Percentiles rank a stretch among this genome's conserved stretches.
Evolutionary conservation across 2,329 filamentous ascomycete genomes (phyloP).

Genomic region (Coniella vitis): DNA sequence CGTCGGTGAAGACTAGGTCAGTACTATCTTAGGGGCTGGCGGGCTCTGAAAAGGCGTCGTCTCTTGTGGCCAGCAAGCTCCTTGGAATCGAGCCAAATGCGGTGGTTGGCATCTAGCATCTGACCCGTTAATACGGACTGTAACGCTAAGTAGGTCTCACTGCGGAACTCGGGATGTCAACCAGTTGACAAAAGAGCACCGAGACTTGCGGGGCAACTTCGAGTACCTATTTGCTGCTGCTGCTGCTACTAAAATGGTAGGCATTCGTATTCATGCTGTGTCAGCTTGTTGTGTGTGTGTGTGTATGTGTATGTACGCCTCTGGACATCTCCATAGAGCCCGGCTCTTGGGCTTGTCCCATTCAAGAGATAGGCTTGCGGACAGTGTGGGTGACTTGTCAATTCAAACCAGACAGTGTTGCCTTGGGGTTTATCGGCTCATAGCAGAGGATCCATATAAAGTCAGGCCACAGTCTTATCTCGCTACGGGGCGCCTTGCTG

Average conservation of each 20-base stretch:
- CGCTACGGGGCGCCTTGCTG: neutral
- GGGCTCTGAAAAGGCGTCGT: neutral
- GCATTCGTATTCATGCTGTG: no score
- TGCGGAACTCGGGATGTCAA: no score
- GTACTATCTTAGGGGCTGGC: neutral
- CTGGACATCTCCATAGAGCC: no score
- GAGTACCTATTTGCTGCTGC: neutral
- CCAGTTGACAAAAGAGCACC: neutral
- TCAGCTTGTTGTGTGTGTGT: neutral
- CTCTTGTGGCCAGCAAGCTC: neutral
- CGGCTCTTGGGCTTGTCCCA: no score
- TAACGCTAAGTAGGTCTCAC: no score
- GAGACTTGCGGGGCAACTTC: no score
- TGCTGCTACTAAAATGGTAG: no score
- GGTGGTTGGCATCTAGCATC: neutral
- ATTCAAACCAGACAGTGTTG: constrained; percentile 1
- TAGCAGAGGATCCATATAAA: neutral
- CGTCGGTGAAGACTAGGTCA: neutral
- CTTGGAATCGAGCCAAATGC: no score
- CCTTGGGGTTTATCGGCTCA: neutral
- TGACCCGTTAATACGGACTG: no score
- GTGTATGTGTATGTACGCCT: no score
- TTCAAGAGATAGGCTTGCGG: no score
- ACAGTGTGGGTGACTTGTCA: neutral
- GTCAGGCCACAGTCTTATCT: neutral